phyloP scores from a whole-genome alignment of 1,284 basidiomycete species.

The Chondrostereum purpureum region DNA sequence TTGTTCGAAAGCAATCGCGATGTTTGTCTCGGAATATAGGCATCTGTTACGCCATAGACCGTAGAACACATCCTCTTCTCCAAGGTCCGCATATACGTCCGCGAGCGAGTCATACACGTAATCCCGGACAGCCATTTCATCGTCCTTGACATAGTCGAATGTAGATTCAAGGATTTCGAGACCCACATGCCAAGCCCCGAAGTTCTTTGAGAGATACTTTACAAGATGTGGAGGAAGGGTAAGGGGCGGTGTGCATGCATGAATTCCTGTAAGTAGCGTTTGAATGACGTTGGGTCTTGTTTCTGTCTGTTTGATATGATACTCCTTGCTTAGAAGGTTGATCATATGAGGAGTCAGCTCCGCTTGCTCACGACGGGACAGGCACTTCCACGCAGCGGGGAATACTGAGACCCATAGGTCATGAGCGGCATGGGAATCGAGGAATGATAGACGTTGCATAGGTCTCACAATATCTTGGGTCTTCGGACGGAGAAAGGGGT shows the following conservation, averaged over 20 bases:
- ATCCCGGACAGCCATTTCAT: constrained; percentile 79
- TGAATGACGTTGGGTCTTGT: constrained; percentile 94
- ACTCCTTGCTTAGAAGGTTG: constrained; percentile 88
- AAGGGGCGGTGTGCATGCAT: constrained; percentile 82
- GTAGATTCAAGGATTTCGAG: constrained; percentile 86
- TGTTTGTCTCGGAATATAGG: constrained; percentile 87
- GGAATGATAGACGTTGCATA: constrained; percentile 79
- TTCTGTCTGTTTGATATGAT: constrained; percentile 85
- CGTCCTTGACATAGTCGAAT: constrained; percentile 69
- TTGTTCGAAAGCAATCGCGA: constrained; percentile 92
- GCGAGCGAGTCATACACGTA: constrained; percentile 87
- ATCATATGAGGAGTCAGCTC: constrained; percentile 91
- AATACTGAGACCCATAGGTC: constrained; percentile 90
- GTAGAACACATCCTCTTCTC: constrained; percentile 97
- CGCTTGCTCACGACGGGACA: constrained; percentile 82
- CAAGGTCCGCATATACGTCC: constrained; percentile 92
- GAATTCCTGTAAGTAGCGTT: constrained; percentile 81
- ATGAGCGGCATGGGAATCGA: constrained; percentile 75
- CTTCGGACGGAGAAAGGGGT: constrained; percentile 38
- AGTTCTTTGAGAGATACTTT: constrained; percentile 96
- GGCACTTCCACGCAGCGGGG: constrained; percentile 82
- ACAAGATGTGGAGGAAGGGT: constrained; percentile 91
- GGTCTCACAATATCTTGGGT: constrained; percentile 66
- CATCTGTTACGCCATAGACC: constrained; percentile 91
- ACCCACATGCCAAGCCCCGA: constrained; percentile 90